Evolutionary conservation across 495 filamentous ascomycete species (phyloP).

Genomic region (Hypomontagnella submonticulosa): DNA sequence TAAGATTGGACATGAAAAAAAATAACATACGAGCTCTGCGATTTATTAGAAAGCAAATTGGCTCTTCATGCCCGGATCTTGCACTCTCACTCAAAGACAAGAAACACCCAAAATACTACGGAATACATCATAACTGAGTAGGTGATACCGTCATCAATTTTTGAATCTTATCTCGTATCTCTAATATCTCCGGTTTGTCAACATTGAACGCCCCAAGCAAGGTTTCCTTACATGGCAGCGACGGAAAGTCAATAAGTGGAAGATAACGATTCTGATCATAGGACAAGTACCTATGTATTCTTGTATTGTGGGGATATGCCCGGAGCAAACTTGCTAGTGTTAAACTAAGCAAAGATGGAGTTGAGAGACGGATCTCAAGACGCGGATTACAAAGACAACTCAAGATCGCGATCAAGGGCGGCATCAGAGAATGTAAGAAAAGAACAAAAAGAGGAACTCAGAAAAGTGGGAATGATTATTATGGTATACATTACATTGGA

Average conservation of each 20-base stretch:
- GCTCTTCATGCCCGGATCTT: constrained; percentile 6
- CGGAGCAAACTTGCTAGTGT: constrained; percentile 18
- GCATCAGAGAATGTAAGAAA: constrained; percentile 8
- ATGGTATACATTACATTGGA: constrained; percentile 25
- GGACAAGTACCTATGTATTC: constrained; percentile 1
- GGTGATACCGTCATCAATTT: constrained; percentile 28
- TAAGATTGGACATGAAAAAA: constrained; percentile 27
- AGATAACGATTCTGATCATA: constrained; percentile 31
- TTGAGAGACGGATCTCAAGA: constrained; percentile 16
- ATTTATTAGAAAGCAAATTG: constrained; percentile 33
- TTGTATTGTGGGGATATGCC: constrained; percentile 11
- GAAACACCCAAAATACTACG: constrained; percentile 17
- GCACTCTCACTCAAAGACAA: constrained; percentile 2
- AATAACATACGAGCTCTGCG: constrained; percentile 35
- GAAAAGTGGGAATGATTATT: constrained; percentile 18
- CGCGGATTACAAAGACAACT: constrained; percentile 27
- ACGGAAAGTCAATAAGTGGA: neutral
- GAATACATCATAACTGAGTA: constrained; percentile 18
- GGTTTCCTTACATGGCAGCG: neutral
- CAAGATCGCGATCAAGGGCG: constrained; percentile 34
- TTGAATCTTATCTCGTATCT: constrained; percentile 42
- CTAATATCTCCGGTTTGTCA: constrained; percentile 32
- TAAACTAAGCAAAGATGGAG: constrained; percentile 1
- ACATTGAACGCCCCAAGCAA: neutral
- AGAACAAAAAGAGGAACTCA: constrained; percentile 8